Evolutionary conservation across 768 basidiomycete genomes (phyloP).

Genomic region (Coprinopsis sp.): DNA sequence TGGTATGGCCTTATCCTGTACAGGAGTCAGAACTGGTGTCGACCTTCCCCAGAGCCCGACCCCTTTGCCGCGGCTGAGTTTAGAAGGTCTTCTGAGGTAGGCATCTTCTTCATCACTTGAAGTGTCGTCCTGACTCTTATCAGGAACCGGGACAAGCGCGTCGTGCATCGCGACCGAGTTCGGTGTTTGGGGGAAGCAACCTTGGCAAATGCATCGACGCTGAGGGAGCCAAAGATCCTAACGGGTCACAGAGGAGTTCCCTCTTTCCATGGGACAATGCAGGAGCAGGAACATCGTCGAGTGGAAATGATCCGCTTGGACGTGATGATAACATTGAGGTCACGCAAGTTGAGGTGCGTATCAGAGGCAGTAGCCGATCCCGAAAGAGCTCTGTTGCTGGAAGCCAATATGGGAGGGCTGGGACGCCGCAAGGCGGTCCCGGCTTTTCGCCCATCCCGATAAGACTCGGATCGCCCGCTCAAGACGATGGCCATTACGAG

Average conservation of each 20-base stretch:
- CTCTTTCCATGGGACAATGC: constrained; percentile 86
- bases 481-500: constrained; percentile 53
- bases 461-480: constrained; percentile 35
- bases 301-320: constrained; percentile 31
- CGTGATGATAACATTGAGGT: constrained; percentile 39
- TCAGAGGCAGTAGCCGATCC: constrained; percentile 48
- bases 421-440: constrained; percentile 20
- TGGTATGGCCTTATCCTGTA: too few species aligned
- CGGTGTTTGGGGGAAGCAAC: constrained; percentile 41
- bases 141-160: constrained; percentile 88
- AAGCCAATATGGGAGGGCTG: constrained; percentile 43
- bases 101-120: constrained; percentile 4
- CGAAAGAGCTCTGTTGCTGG: constrained; percentile 53
- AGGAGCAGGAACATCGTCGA: constrained; percentile 53
- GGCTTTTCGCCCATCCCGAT: constrained; percentile 53
- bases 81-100: constrained; percentile 15
- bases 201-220: constrained; percentile 41
- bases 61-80: neutral
- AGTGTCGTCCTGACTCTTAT: constrained; percentile 50
- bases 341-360: constrained; percentile 33
- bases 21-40: too few species aligned
- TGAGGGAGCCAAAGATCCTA: constrained; percentile 28
- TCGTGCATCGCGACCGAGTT: constrained; percentile 55
- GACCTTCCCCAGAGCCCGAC: too few species aligned
- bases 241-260: constrained; percentile 60